Conservation (phyloP, 2,329 filamentous ascomycete genomes). For the Ophiostoma novo-ulmi region DNA sequence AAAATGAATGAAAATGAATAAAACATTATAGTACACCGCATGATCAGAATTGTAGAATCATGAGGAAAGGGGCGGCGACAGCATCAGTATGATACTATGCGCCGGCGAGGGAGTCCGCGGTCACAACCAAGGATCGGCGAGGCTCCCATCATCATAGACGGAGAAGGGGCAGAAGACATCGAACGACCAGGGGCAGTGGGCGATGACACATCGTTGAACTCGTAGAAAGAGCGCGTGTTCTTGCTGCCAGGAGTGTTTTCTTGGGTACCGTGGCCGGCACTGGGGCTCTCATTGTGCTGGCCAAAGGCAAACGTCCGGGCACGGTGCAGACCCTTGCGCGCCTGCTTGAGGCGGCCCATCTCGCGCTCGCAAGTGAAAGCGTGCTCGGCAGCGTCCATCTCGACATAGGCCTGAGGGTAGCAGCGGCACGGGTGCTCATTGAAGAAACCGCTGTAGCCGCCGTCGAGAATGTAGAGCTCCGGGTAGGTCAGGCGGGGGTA, state of each 20-base stretch:
- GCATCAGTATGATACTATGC: constrained; percentile 57
- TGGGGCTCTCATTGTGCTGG: constrained; percentile 47
- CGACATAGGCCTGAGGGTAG: constrained; percentile 91
- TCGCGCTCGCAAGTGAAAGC: constrained; percentile 90
- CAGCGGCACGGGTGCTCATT: constrained; percentile 71
- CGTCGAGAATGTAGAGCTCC: constrained; percentile 94
- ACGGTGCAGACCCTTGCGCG: constrained; percentile 73
- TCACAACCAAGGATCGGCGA: constrained; percentile 45
- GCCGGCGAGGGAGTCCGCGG: constrained; percentile 50
- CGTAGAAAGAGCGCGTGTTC: constrained; percentile 28
- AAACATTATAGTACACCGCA: constrained; percentile 17
- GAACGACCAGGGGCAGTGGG: constrained; percentile 50
- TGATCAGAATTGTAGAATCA: constrained; percentile 13
- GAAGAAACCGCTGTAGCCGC: constrained; percentile 94
- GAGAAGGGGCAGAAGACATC: constrained; percentile 35
- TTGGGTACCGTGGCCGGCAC: background rate
- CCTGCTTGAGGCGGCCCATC: constrained; percentile 84
- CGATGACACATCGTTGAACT: constrained; percentile 44
- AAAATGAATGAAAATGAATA: background rate
- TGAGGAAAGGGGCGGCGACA: background rate
- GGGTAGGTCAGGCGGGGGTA: constrained; percentile 92
- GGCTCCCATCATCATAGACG: constrained; percentile 40
- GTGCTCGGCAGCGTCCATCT: constrained; percentile 91
- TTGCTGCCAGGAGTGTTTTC: background rate
- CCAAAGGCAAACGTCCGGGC: constrained; percentile 96